Base-by-base conservation (phyloP, 2,329 filamentous ascomycete genomes). In the Anthostomella pinea region DNA sequence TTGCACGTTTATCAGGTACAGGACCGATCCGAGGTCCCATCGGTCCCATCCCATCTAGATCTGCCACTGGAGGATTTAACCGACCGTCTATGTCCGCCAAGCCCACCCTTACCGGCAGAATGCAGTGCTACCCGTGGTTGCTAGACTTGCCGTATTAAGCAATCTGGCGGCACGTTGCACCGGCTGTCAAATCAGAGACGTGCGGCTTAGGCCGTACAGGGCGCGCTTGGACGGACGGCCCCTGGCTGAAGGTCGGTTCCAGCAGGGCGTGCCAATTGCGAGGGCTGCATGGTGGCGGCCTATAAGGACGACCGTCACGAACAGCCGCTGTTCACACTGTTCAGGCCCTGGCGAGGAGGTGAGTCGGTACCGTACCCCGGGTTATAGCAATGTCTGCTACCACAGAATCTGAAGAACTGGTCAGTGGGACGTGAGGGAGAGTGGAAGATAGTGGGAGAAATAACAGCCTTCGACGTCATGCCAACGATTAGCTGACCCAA, bases 391-490 rank as follows among this genome's bases (percentile, higher is more conserved):
- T 27, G 13, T 16, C 17, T 27, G 25, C 25, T 27, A 27, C 25
- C 25, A 27, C 13, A 13, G 13, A 27, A 27, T 27, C 25, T 15
- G 13, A 16, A 27, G 25, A 13, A 13, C 6, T 16, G 25, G 25
- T 8, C n/a, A 27, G 10, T 27, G 13, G 25, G 13, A 27, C 13
- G 10, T 27, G 10, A 8, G 11, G 13, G 13, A 16, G 11, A 26
- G 21, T n/a, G n/a, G n/a, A n/a, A n/a, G n/a, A n/a, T n/a, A n/a
- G n/a, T n/a, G n/a, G n/a, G n/a, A n/a, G n/a, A n/a, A 27, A 30
- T 2, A 24, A 17, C 33, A 33, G 39, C 33, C 31, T 45, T 43
- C 33, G 39, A 54, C 53, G 48, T 56, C 53, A 56, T 40, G 10
- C 31, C 32, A 27, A 26, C 25, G 24, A 24, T 35, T 22, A 9